Evolutionary conservation across 2,329 filamentous ascomycete species (phyloP), one percentile per base, ranked within the genome.

Genomic region (Aureobasidium musti): DNA sequence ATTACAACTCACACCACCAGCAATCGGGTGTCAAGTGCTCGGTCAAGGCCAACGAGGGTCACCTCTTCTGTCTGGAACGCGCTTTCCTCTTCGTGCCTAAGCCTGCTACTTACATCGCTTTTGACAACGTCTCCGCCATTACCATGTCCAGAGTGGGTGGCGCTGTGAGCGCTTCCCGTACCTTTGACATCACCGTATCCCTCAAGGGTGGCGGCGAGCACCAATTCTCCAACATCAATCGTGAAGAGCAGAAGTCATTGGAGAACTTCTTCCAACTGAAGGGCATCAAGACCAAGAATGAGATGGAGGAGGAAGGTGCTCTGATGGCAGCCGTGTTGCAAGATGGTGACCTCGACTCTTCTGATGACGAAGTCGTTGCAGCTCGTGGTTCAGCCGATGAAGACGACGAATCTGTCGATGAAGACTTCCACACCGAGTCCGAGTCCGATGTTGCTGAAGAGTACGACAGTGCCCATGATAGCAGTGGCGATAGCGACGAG

Each of bases 61-160:
- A 97, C 76, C 83, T 99, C 60, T 99, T 96, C 85, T 97, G 93
- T 77, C 82, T 99, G 71, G 95, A 99, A 79, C 97, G 97, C 81
- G 94, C 93, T 8, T 96, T 99, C 79, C 96, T 99, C 87, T 99
- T 99, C 77, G 95, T 99, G 19, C 95, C 95, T 37, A 99, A 99
- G 81, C 95, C 95, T 1, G 93, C 95, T 19, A 97, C 94, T 1
- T 99, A 98, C 80, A 94, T 99, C 68, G 90, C 91, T 68, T 96
- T 97, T 80, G 95, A 99, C 74, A 91, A 97, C 74, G 91, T 96
- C 41, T 86, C 91, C 61, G 91, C 90, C 60, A 90, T 99, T 70
- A 97, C 92, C 41, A 97, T 99, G 83, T 97, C 92, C 33, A 91
- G 95, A 75, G 93, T 99, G 52, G 92, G 92, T 69, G 95, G 95